Percentiles rank a stretch among this genome's conserved stretches.
phyloP scores from a whole-genome alignment of 202 grass and related monocot species.

The Dendrocalamus latiflorus region DNA sequence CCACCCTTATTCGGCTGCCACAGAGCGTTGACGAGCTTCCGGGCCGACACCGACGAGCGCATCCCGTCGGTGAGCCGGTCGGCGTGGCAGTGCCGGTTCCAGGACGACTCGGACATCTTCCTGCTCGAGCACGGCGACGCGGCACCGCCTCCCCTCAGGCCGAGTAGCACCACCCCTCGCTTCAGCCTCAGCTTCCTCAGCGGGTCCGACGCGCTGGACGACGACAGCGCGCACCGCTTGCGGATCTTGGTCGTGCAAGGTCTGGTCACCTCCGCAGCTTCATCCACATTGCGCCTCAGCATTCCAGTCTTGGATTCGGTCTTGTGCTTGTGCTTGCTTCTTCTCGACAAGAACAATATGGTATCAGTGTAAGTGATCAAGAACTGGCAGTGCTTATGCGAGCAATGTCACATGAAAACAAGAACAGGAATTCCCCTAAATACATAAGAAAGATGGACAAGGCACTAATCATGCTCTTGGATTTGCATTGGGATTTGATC shows the following conservation, averaged over 20 bases:
- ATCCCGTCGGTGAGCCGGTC: neutral
- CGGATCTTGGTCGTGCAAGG: constrained; percentile 18
- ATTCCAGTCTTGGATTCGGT: too few relatives aligned
- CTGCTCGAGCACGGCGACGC: constrained; percentile 11
- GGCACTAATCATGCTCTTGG: neutral
- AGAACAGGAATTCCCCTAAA: too few relatives aligned
- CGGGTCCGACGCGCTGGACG: constrained; percentile 35
- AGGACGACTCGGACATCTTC: constrained; percentile 48
- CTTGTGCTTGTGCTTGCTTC: neutral
- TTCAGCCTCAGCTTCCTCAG: constrained; percentile 41
- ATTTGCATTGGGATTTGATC: constrained; percentile 11
- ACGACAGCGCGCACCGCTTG: constrained; percentile 40
- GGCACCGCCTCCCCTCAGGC: constrained; percentile 10
- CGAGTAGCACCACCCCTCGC: constrained; percentile 30
- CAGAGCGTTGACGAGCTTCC: constrained; percentile 64
- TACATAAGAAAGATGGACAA: neutral
- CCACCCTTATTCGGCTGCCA: constrained; percentile 49
- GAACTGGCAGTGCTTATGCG: neutral
- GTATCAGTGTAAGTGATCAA: neutral
- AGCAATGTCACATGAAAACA: neutral
- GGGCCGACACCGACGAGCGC: constrained; percentile 43
- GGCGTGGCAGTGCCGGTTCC: constrained; percentile 6
- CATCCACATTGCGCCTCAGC: neutral
- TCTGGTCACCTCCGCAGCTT: neutral
- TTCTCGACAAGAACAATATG: neutral